These are phyloP conservation scores for Nannizziopsis barbatae DNA, from an alignment of 2,329 filamentous ascomycete species.

Conservation along the genomic window DNA sequence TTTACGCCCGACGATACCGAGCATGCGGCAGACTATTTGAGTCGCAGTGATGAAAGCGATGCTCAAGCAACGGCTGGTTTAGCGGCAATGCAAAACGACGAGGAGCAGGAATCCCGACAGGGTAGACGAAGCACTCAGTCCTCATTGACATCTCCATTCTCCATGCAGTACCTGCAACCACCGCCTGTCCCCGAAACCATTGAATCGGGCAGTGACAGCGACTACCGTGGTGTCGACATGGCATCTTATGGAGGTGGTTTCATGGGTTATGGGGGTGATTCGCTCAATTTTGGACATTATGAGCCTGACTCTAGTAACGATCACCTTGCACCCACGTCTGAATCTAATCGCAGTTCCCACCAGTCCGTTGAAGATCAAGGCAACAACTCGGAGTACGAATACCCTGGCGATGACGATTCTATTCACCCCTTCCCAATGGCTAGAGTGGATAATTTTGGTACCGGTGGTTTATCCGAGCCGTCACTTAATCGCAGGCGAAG, in stretches of 20 bases:
- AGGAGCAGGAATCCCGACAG: conserved; percentile 56
- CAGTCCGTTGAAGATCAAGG: conserved; percentile 15
- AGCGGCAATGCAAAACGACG: conserved; percentile 69
- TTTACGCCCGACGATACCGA: conserved; percentile 36
- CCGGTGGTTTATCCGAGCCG: conserved; percentile 76
- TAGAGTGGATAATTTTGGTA: conserved; percentile 75
- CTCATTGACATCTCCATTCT: conserved; percentile 38
- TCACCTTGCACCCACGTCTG: conserved; percentile 8
- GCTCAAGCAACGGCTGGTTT: conserved; percentile 76
- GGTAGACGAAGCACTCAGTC: conserved; percentile 48
- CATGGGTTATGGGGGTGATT: conserved; percentile 50
- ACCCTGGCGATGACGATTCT: conserved; percentile 39
- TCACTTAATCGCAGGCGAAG: conserved; percentile 56
- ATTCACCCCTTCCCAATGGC: conserved; percentile 53
- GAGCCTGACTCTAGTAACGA: conserved; percentile 9
- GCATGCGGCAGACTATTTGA: conserved; percentile 38
- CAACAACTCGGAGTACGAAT: conserved; percentile 27
- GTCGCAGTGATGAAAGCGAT: conserved; percentile 66
- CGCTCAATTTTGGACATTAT: conserved; percentile 50
- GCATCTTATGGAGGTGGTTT: conserved; percentile 53
- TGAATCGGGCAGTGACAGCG: conserved; percentile 55
- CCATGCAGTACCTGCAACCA: conserved; percentile 28
- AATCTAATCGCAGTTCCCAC: conserved; percentile 14
- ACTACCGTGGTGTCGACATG: conserved; percentile 61
- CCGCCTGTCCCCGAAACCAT: conserved; percentile 9